Evolutionary conservation across 2,329 filamentous ascomycete genomes (phyloP).

Genomic region (Blumeria hordei): DNA sequence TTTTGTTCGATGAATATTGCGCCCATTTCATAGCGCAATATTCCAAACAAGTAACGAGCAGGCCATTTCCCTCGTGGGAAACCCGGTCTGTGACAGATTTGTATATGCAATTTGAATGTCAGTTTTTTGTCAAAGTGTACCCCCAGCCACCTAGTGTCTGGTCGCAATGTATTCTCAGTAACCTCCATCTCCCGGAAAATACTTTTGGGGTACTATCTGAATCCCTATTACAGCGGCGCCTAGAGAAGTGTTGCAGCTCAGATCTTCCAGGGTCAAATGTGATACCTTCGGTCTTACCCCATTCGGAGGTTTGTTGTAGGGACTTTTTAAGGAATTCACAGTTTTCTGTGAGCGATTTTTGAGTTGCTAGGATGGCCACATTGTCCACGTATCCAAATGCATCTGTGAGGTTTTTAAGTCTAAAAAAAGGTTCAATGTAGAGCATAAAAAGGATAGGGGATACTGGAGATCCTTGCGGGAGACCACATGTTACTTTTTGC

Average conservation of each 20-base stretch:
- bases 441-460: neutral
- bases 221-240: no score
- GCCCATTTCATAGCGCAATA: no score
- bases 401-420: neutral
- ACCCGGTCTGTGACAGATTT: no score
- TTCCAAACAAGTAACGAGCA: no score
- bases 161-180: neutral
- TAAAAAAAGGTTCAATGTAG: neutral
- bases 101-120: neutral
- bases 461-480: neutral
- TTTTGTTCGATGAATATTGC: no score
- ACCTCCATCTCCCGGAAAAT: no score
- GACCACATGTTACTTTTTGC: no score
- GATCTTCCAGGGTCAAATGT: neutral
- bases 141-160: neutral
- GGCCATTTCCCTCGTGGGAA: no score
- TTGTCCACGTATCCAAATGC: neutral
- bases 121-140: neutral
- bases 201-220: no score
- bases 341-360: neutral
- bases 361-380: neutral
- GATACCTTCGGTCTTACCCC: neutral
- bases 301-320: neutral
- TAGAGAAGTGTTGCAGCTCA: no score
- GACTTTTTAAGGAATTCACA: neutral